Conservation (phyloP, 371 early-diverging fungal genomes). For the Fennellomyces sp. region DNA sequence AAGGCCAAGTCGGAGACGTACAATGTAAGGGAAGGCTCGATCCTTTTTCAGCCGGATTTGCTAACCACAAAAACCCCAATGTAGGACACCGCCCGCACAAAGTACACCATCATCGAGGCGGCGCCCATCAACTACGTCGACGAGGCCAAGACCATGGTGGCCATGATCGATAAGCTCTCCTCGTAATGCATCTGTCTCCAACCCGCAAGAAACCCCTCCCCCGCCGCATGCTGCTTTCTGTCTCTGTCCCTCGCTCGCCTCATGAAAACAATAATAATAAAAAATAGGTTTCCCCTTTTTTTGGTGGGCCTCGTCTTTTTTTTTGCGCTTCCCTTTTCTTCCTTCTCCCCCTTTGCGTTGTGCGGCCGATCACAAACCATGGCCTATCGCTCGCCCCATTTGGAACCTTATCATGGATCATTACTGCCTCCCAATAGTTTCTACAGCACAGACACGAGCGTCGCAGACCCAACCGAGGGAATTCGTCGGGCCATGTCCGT, state of each 20-base stretch:
- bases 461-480: background rate
- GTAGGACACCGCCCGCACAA: conserved; percentile 65
- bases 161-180: conserved; percentile 42
- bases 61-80: background rate
- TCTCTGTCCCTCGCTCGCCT: background rate
- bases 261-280: too few species aligned
- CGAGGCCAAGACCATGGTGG: conserved; percentile 55
- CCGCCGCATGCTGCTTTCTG: too few species aligned
- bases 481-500: conserved; percentile 22
- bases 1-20: conserved; percentile 84
- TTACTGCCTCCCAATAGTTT: conserved; percentile 15
- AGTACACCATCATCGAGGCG: conserved; percentile 50
- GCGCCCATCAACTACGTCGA: conserved; percentile 64
- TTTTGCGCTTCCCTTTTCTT: background rate
- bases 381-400: conserved; percentile 6
- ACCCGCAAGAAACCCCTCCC: too few species aligned
- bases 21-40: conserved; percentile 73
- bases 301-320: background rate
- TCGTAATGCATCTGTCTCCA: background rate
- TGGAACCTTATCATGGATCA: conserved; percentile 2
- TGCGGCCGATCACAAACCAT: too few species aligned
- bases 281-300: background rate
- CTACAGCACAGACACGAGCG: conserved; percentile 7
- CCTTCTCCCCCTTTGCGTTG: background rate
- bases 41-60: background rate